A percentile compares a stretch with the other conserved stretches of the same genome.
Evolutionary conservation across 2,329 filamentous ascomycete genomes (phyloP).

Genomic region (Claviceps lovelessii): DNA sequence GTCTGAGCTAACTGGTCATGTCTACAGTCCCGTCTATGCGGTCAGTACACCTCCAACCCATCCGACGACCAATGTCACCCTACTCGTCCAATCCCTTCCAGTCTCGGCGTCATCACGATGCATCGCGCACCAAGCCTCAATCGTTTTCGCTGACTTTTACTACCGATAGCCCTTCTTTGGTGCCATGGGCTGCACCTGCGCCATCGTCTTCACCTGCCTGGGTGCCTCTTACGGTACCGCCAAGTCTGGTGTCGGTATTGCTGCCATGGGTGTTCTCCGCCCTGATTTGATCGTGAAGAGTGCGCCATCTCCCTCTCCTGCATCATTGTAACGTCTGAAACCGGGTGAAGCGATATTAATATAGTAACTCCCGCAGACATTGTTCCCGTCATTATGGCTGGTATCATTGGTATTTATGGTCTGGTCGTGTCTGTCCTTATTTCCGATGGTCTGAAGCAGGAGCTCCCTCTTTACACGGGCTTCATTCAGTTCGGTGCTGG

Average conservation of each 20-base stretch:
- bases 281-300: conserved; percentile 99
- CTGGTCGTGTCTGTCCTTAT: conserved; percentile 80
- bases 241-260: conserved; percentile 98
- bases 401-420: conserved; percentile 99
- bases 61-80: conserved; percentile 18
- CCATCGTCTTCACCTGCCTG: conserved; percentile 93
- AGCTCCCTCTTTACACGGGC: conserved; percentile 61
- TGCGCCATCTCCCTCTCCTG: conserved; percentile 34
- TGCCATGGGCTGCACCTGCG: conserved; percentile 93
- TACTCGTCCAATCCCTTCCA: conserved; percentile 6
- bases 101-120: conserved; percentile 9
- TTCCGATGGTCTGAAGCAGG: conserved; percentile 62
- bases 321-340: neutral
- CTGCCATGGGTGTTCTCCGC: conserved; percentile 92
- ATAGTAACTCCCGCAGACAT: conserved; percentile 50
- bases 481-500: conserved; percentile 80
- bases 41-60: conserved; percentile 50
- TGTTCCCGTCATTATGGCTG: conserved; percentile 99
- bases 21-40: conserved; percentile 83
- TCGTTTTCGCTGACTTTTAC: conserved; percentile 18
- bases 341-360: conserved; percentile 9
- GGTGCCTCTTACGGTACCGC: conserved; percentile 97
- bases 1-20: conserved; percentile 28
- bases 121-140: conserved; percentile 9
- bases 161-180: conserved; percentile 69